phyloP scores from a whole-genome alignment of 2,329 filamentous ascomycete species.

The Nigrospora oryzae region DNA sequence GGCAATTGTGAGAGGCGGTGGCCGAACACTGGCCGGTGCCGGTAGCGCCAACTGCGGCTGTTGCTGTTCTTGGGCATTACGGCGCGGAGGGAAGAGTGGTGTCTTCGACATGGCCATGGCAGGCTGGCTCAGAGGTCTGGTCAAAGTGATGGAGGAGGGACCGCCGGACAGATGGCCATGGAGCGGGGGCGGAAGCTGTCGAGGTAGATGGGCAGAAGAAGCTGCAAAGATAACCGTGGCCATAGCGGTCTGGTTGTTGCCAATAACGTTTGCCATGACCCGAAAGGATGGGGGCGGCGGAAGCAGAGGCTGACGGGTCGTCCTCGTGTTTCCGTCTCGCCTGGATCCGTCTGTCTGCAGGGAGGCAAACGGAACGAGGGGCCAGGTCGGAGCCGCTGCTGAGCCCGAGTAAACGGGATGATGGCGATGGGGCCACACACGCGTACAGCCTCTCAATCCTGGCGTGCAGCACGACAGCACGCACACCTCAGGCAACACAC shows the following conservation, averaged over 20 bases:
- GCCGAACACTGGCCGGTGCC: no score
- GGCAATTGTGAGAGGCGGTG: no score
- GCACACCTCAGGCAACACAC: no score
- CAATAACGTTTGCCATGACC: constrained; percentile 1
- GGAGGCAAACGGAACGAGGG: no score
- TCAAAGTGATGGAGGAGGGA: constrained; percentile 5
- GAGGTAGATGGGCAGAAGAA: not conserved
- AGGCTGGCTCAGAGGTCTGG: constrained; percentile 13
- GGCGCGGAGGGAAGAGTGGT: not conserved
- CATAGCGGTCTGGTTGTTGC: not conserved
- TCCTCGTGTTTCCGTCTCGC: not conserved
- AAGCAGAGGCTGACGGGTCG: not conserved
- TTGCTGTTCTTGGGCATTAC: not conserved
- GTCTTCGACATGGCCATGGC: constrained; percentile 10
- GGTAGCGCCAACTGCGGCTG: not conserved
- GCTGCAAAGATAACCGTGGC: not conserved
- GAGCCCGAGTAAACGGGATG: no score
- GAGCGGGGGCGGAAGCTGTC: not conserved
- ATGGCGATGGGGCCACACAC: no score
- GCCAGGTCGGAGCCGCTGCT: no score
- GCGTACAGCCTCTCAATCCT: no score
- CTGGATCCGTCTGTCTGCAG: not conserved
- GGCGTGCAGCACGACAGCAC: no score
- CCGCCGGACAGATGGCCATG: not conserved
- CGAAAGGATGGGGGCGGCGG: not conserved